phyloP scores from a whole-genome alignment of 129 eudicot species.

The Chrysanthemum makinoi region DNA sequence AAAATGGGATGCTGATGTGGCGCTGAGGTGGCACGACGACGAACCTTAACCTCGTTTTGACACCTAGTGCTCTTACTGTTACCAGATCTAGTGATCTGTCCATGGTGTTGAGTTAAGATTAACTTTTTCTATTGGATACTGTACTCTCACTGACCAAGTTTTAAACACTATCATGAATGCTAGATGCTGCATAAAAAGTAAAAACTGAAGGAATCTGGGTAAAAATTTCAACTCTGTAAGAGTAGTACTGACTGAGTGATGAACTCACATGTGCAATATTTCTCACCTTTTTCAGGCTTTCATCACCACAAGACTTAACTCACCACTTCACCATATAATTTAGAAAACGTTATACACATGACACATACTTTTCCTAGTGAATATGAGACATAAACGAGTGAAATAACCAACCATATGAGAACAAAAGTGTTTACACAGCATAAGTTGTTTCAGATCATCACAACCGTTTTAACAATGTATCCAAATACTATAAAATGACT shows the following conservation, averaged over 20 bases:
- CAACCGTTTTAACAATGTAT: no score
- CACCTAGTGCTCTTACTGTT: no score
- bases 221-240: constrained; percentile 19
- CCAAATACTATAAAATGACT: no score
- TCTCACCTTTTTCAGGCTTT: neutral
- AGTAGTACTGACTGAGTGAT: constrained; percentile 1
- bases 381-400: no score
- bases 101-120: constrained; percentile 12
- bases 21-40: no score
- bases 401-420: no score
- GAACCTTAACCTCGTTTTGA: no score
- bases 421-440: no score
- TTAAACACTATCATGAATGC: neutral
- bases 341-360: no score
- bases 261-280: constrained; percentile 3
- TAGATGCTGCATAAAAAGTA: neutral
- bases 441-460: no score
- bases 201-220: neutral
- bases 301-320: neutral
- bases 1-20: no score
- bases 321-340: neutral
- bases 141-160: neutral
- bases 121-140: neutral
- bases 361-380: no score
- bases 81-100: constrained; percentile 12